phyloP scores from a whole-genome alignment of 2,329 filamentous ascomycete genomes.

The Tolypocladium sp. region DNA sequence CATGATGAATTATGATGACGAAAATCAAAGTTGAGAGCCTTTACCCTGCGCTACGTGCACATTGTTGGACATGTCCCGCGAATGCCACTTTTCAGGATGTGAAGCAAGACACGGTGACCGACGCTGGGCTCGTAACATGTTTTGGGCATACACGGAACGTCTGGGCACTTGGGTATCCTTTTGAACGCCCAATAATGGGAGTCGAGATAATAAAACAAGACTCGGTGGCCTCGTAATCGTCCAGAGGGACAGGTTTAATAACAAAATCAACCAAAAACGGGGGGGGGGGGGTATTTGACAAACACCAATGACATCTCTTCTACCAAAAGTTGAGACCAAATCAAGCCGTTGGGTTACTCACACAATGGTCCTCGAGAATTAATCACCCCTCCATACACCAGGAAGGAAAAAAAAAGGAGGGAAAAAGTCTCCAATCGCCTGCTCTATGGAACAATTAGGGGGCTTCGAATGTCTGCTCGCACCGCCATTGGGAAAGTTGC shows the following conservation, averaged over 20 bases:
- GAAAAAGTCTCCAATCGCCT: neutral
- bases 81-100: neutral
- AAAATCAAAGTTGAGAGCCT: neutral
- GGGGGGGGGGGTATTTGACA: neutral
- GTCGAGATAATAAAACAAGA: neutral
- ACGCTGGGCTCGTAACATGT: neutral
- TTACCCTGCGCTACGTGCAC: neutral
- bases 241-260: neutral
- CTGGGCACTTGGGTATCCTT: neutral
- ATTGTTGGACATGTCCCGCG: neutral
- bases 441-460: neutral
- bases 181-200: neutral
- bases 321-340: neutral
- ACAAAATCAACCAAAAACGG: neutral
- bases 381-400: neutral
- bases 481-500: neutral
- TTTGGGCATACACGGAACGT: neutral
- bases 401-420: neutral
- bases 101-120: neutral
- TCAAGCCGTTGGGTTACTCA: neutral
- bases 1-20: neutral
- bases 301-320: neutral
- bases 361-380: neutral
- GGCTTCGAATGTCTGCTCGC: neutral
- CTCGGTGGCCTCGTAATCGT: neutral